phyloP scores from a whole-genome alignment of 148 eudicot species.

The Fagopyrum homotropicum region DNA sequence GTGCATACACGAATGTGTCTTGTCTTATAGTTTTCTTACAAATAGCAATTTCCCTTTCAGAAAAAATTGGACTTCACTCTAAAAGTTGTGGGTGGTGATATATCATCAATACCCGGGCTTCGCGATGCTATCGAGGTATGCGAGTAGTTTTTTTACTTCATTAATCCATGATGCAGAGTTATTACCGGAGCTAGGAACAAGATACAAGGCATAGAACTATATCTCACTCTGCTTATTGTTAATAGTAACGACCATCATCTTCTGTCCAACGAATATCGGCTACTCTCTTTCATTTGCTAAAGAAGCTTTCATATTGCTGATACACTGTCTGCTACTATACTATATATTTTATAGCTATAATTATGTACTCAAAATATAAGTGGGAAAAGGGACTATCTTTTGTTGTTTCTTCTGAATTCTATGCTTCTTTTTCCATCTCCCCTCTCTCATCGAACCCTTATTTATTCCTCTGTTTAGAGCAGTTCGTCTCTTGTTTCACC shows the following conservation, averaged over 20 bases:
- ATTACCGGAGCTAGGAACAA: background rate
- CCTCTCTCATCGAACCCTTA: background rate
- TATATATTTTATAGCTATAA: background rate
- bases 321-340: background rate
- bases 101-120: constrained; percentile 85
- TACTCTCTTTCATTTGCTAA: background rate
- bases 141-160: background rate
- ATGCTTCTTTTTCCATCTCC: background rate
- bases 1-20: background rate
- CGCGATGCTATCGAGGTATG: constrained; percentile 95
- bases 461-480: background rate
- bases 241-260: background rate
- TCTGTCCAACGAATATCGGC: background rate
- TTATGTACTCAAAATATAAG: background rate
- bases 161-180: background rate
- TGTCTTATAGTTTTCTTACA: background rate
- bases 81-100: constrained; percentile 94
- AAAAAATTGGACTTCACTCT: constrained; percentile 89
- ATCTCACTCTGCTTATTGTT: background rate
- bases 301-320: background rate
- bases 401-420: background rate
- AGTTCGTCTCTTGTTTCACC: background rate
- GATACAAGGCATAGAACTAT: background rate
- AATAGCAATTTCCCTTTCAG: constrained; percentile 39
- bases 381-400: background rate